Evolutionary conservation across 2,329 filamentous ascomycete species (phyloP).

Genomic region (Nemania diffusa): DNA sequence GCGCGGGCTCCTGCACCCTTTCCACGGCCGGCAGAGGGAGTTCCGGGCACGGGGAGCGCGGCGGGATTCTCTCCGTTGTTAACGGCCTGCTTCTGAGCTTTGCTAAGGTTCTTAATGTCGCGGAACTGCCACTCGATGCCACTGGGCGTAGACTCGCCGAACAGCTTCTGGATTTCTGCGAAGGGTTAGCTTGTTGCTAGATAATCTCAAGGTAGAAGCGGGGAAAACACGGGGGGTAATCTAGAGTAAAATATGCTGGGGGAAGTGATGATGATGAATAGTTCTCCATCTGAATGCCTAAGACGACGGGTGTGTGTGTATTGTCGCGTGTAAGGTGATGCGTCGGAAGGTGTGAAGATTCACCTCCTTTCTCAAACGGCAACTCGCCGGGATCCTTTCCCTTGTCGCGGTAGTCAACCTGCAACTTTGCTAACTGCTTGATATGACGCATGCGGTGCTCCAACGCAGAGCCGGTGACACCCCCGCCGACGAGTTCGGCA

Average conservation of each 20-base stretch:
- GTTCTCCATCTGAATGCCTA: neutral
- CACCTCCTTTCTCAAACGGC: conserved; percentile 52
- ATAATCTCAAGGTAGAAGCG: neutral
- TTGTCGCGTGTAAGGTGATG: neutral
- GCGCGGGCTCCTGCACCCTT: conserved; percentile 6
- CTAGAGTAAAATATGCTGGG: neutral
- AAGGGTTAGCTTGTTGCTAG: conserved; percentile 13
- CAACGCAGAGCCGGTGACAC: conserved; percentile 58
- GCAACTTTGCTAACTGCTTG: conserved; percentile 54
- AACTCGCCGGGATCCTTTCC: conserved; percentile 53
- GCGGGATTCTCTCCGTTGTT: conserved; percentile 59
- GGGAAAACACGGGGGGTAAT: neutral
- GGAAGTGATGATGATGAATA: neutral
- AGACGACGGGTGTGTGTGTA: neutral
- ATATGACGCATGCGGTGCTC: conserved; percentile 64
- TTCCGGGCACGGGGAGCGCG: conserved; percentile 46
- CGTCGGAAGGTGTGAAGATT: conserved; percentile 35
- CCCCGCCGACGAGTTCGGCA: conserved; percentile 51
- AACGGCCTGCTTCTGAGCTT: conserved; percentile 58
- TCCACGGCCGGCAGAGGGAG: conserved; percentile 30
- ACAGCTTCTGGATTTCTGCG: conserved; percentile 68
- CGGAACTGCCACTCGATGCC: conserved; percentile 72
- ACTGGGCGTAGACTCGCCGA: conserved; percentile 66
- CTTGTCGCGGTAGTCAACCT: conserved; percentile 20
- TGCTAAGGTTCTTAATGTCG: conserved; percentile 63